Conservation (phyloP, 2,329 filamentous ascomycete species). For the Metarhizium humberi region DNA sequence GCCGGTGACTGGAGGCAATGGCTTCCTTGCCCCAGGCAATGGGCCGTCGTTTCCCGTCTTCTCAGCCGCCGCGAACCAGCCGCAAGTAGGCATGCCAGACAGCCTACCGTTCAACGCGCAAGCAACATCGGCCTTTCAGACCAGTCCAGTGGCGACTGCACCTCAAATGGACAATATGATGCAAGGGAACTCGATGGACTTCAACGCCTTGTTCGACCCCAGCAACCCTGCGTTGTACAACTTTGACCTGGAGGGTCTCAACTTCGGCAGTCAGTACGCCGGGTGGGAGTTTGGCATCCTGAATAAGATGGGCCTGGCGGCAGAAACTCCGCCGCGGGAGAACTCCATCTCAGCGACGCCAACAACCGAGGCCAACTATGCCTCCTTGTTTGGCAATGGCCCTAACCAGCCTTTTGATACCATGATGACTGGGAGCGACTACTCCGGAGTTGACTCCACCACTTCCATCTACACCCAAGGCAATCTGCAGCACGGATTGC, state of each 20-base stretch:
- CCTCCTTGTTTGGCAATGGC: slow-evolving; percentile 42
- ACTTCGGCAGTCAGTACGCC: slow-evolving; percentile 90
- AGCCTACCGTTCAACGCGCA: slow-evolving; percentile 50
- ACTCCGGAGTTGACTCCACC: slow-evolving; percentile 41
- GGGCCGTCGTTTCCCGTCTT: slow-evolving; percentile 43
- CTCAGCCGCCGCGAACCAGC: slow-evolving; percentile 32
- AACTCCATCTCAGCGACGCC: slow-evolving; percentile 34
- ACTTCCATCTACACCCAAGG: slow-evolving; percentile 44
- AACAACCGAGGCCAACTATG: slow-evolving; percentile 27
- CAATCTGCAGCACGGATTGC: slow-evolving; percentile 52
- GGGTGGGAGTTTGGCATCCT: slow-evolving; percentile 94
- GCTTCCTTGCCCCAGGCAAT: slow-evolving; percentile 39
- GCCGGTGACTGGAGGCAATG: slow-evolving; percentile 28
- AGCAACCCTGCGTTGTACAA: slow-evolving; percentile 91
- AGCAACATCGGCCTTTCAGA: slow-evolving; percentile 61
- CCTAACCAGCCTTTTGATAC: slow-evolving; percentile 41
- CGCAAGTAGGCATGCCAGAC: slow-evolving; percentile 38
- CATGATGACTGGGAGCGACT: slow-evolving; percentile 38
- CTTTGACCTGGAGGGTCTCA: slow-evolving; percentile 83
- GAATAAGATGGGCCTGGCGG: slow-evolving; percentile 74
- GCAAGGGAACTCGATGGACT: slow-evolving; percentile 39
- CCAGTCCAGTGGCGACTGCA: slow-evolving; percentile 38
- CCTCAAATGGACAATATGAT: slow-evolving; percentile 38
- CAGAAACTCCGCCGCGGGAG: slow-evolving; percentile 69
- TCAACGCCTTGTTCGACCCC: slow-evolving; percentile 69